Evolutionary conservation across 768 basidiomycete genomes (phyloP), one percentile per base, ranked within the genome.

Genomic region (Leccinellum albellum): DNA sequence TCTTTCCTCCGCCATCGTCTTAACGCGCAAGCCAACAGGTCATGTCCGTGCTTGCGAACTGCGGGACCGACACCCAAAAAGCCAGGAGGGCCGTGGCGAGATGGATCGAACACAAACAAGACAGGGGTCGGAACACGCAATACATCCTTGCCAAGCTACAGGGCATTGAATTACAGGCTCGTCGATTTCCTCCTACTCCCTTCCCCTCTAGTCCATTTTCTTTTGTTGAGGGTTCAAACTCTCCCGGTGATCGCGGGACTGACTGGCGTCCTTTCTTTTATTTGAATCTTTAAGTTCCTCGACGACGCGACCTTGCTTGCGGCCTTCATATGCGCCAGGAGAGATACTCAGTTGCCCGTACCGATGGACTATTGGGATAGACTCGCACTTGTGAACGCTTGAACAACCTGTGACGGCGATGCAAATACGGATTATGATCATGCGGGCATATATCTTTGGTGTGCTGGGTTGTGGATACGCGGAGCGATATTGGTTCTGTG

Each of bases 11-110:
- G 1, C 8, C 12, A 6, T 58, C 8, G 23, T 47, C 17, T n/a
- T 57, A n/a, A 64, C 10, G 21, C 50, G 12, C 47, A 12, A 12
- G 20, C 20, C 10, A 42, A 60, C 31, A 71, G 70, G 70, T 71
- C 55, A 66, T 73, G 40, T 13, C 66, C 13, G 70, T 72, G 28
- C 55, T 72, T 17, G 72, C 70, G 1, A 72, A 70, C 20, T 72
- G 70, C 50, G 70, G 70, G 6, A 56, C 55, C 21, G 72, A 72
- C 54, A 64, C 58, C 12, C 59, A 56, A 29, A 63, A 8, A 28
- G 70, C 72, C 15, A 63, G 60, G 44, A 62, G 62, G 9, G 70
- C 70, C n/a, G 47, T 72, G 0, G 68, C 70, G 9, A 68, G 52
- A 0, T 72, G 66, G 62, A 73, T 72, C 37, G 51, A 50, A 49